Base-by-base conservation (phyloP, 805 yeast species). In the Cyberlindnera japonica region DNA sequence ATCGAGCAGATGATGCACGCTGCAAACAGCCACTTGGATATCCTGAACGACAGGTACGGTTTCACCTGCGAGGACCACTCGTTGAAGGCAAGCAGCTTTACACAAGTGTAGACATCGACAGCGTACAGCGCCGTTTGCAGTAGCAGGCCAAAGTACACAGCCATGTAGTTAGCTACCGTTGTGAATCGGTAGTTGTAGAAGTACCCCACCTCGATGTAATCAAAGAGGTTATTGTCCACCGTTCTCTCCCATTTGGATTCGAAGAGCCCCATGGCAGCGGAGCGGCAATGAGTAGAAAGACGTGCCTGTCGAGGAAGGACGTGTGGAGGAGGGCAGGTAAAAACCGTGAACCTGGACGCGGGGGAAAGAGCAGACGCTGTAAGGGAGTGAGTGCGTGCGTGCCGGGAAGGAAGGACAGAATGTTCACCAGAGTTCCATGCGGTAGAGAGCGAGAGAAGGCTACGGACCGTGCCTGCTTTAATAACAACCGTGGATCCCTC, bases 1-100 rank as follows among this genome's bases (percentile, higher is more conserved):
- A 85, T 67, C 9, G 91, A 82, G 40, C 84, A 73, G 11, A 88
- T 71, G 44, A 88, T 88, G 59, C 96, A 88, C 3, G 82, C 86
- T 15, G 83, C 77, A 55, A 83, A 83, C n/a, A 83, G 63, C 91
- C 91, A 83, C 55, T 66, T 76, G 43, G 69, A 73, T 41, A 72
- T 77, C 56, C 53, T 73, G 44, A 74, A 69, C 1, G 79, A 66
- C 4, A 76, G 58, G 45, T 58, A 66, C 5, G 81, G 80, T 39
- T 65, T 61, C 38, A 74, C 71, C 32, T 68, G 61, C 5, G 77
- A 69, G 4, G 81, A 71, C 91, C 91, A 83, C 33, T 75, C 68
- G 54, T 83, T 75, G 58, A 81, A 79, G 1, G 83, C 93, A 50
- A 87, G 66, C 30, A 88, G 72, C 50, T 75, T 79, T 41, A 88